phyloP scores from a whole-genome alignment of 129 eudicot genomes.

The Flaveria trinervia region DNA sequence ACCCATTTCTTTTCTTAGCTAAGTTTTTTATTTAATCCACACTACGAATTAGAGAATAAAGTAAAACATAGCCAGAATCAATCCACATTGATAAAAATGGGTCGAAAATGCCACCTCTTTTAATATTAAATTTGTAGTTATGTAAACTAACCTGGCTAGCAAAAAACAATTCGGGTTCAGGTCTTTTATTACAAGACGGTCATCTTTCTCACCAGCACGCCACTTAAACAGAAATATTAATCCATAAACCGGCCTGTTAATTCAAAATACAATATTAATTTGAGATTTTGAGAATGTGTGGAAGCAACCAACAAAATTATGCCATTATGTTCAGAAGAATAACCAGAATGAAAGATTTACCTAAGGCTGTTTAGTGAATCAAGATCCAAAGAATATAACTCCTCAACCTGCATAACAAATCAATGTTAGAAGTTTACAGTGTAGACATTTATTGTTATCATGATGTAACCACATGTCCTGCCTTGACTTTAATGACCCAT shows the following conservation, averaged over 20 bases:
- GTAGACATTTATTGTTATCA: conserved; percentile 1
- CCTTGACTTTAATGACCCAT: not conserved
- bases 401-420: conserved; percentile 77
- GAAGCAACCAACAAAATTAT: not conserved
- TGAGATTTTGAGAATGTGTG: not conserved
- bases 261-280: conserved; percentile 17
- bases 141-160: conserved; percentile 83
- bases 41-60: too few relatives aligned
- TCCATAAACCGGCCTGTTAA: conserved; percentile 86
- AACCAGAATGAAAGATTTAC: conserved; percentile 37
- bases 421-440: conserved; percentile 4
- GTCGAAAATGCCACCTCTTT: not conserved
- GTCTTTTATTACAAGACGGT: conserved; percentile 84
- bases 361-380: conserved; percentile 85
- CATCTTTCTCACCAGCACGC: conserved; percentile 98
- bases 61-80: not conserved
- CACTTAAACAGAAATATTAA: conserved; percentile 90
- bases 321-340: conserved; percentile 7
- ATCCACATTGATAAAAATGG: not conserved
- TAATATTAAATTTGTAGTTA: not conserved
- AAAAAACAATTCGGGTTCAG: conserved; percentile 91
- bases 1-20: not conserved
- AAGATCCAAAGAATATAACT: conserved; percentile 90
- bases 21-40: too few relatives aligned
- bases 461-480: conserved; percentile 15